Evolutionary conservation across 805 yeast species (phyloP).

Genomic region (Spathaspora boniae): DNA sequence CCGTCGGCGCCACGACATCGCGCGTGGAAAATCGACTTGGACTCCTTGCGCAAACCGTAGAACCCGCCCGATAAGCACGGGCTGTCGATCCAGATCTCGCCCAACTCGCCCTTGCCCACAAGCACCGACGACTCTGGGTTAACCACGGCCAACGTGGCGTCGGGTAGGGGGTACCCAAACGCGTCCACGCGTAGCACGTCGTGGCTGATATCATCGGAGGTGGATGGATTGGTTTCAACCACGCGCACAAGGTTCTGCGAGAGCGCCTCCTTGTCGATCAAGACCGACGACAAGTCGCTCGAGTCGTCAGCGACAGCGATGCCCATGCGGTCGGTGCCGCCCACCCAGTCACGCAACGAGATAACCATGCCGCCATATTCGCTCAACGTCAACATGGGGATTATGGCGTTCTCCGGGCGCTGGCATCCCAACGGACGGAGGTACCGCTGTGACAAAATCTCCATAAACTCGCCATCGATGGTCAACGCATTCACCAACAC

Average conservation of each 20-base stretch:
- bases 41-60: conserved; percentile 66
- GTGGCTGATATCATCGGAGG: conserved; percentile 39
- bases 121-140: conserved; percentile 85
- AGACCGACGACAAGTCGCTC: conserved; percentile 56
- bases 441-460: conserved; percentile 86
- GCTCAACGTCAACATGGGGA: conserved; percentile 83
- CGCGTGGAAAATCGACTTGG: conserved; percentile 77
- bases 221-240: conserved; percentile 54
- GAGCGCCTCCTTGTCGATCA: conserved; percentile 70
- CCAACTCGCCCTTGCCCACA: conserved; percentile 75
- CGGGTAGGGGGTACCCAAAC: conserved; percentile 92
- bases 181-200: conserved; percentile 70
- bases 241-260: conserved; percentile 70
- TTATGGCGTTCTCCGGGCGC: conserved; percentile 68
- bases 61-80: conserved; percentile 89
- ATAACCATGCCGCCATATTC: conserved; percentile 97
- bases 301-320: conserved; percentile 30
- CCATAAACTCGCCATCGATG: conserved; percentile 90
- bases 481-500: conserved; percentile 85
- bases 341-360: conserved; percentile 88
- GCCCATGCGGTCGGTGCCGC: conserved; percentile 55
- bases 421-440: conserved; percentile 84
- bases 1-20: conserved; percentile 73
- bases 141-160: conserved; percentile 88
- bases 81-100: conserved; percentile 97